phyloP scores from a whole-genome alignment of 2,329 filamentous ascomycete species.

The Penicillium palitans region DNA sequence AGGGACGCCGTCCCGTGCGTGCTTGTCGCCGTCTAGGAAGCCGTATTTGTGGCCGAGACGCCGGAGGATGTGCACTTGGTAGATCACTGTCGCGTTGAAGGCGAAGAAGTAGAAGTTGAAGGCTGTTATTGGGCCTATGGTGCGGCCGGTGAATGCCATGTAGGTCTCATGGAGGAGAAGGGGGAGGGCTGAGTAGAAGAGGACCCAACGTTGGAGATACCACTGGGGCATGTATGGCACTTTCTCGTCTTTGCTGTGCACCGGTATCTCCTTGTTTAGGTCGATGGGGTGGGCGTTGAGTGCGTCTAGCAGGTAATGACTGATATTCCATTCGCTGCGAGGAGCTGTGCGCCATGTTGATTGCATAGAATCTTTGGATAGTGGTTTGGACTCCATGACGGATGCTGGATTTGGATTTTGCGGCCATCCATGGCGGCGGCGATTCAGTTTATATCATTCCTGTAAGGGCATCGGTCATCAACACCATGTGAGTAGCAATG shows the following conservation, averaged over 20 bases:
- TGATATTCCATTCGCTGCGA: conserved; percentile 27
- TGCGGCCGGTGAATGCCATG: conserved; percentile 31
- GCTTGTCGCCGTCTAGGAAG: conserved; percentile 27
- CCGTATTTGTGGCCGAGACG: conserved; percentile 24
- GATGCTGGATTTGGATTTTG: not conserved
- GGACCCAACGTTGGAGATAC: conserved; percentile 43
- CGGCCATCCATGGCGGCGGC: not conserved
- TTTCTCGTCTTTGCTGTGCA: conserved; percentile 46
- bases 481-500: conserved; percentile 16
- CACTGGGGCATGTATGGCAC: conserved; percentile 42
- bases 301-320: conserved; percentile 28
- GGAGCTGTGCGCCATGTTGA: conserved; percentile 32
- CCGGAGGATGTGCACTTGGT: conserved; percentile 32
- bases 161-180: conserved; percentile 43
- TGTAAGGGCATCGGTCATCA: no score
- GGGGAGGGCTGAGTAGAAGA: conserved; percentile 43
- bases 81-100: conserved; percentile 45
- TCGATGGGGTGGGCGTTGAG: conserved; percentile 30
- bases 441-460: conserved; percentile 20
- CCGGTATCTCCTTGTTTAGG: conserved; percentile 34
- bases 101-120: conserved; percentile 43
- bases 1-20: conserved; percentile 42
- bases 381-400: conserved; percentile 24
- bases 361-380: conserved; percentile 35
- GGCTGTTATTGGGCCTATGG: conserved; percentile 32